Percentiles rank a stretch among this genome's conserved stretches.
Conservation (phyloP, 1,139 yeast species). For the Protomyces pachydermus region DNA sequence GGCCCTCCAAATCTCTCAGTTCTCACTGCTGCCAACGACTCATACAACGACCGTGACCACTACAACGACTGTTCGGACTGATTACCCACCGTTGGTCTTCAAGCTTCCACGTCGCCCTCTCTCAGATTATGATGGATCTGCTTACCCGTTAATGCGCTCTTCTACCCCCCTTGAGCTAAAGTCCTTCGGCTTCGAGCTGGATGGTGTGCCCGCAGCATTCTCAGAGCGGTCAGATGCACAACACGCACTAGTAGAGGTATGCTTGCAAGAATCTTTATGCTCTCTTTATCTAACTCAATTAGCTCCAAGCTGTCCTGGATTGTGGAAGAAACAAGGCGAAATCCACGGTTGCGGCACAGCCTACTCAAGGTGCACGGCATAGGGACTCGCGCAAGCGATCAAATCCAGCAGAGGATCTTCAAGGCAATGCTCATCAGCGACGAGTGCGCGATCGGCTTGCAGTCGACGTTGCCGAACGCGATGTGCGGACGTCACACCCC, state of each 20-base stretch:
- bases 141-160: slow-evolving; percentile 37
- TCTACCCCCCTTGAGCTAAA: slow-evolving; percentile 38
- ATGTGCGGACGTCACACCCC: neutral
- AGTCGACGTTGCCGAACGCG: slow-evolving; percentile 7
- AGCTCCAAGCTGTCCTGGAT: slow-evolving; percentile 19
- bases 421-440: neutral
- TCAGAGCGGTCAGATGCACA: slow-evolving; percentile 28
- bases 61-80: slow-evolving; percentile 34
- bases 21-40: slow-evolving; percentile 31
- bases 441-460: neutral
- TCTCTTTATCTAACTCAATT: neutral
- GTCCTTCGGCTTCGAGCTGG: slow-evolving; percentile 36
- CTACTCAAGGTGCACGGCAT: neutral
- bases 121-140: slow-evolving; percentile 24
- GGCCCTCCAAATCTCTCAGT: neutral
- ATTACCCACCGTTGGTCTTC: slow-evolving; percentile 32
- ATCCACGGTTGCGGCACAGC: neutral
- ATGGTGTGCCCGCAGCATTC: slow-evolving; percentile 34
- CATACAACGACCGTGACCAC: slow-evolving; percentile 34
- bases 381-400: neutral
- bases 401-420: neutral
- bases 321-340: neutral
- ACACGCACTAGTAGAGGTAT: slow-evolving; percentile 33
- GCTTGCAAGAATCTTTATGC: slow-evolving; percentile 7
- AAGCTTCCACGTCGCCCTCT: slow-evolving; percentile 27